Conservation (phyloP, 192 early-diverging fungal genomes). For the Podila epicladia region DNA sequence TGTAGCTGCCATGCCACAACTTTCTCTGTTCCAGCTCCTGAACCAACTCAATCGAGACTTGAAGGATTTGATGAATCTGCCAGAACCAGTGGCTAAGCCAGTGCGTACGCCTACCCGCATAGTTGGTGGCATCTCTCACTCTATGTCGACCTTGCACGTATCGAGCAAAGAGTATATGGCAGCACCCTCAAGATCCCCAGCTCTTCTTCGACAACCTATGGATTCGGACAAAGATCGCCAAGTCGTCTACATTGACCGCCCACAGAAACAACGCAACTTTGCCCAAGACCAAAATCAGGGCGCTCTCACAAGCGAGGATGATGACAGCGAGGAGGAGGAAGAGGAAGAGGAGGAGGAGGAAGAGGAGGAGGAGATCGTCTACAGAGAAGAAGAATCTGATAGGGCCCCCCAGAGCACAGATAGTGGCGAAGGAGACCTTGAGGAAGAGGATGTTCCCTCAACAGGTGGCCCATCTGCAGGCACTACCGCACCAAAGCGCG, state of each 20-base stretch:
- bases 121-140: background rate
- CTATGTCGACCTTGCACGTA: background rate
- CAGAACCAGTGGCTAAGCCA: background rate
- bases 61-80: slow-evolving; percentile 32
- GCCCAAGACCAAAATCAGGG: slow-evolving; percentile 47
- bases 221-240: background rate
- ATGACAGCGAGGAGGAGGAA: slow-evolving; percentile 11
- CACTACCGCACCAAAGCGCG: slow-evolving; percentile 56
- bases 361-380: slow-evolving; percentile 13
- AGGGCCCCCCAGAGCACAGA: slow-evolving; percentile 14
- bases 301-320: slow-evolving; percentile 35
- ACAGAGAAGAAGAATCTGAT: slow-evolving; percentile 41
- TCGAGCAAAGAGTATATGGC: background rate
- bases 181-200: background rate
- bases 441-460: slow-evolving; percentile 20
- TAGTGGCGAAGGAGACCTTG: background rate
- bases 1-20: slow-evolving; percentile 20
- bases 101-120: background rate
- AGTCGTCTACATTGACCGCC: slow-evolving; percentile 24
- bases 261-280: slow-evolving; percentile 17
- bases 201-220: background rate
- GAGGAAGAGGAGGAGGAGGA: slow-evolving; percentile 19
- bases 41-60: slow-evolving; percentile 45
- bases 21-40: slow-evolving; percentile 40
- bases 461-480: slow-evolving; percentile 11